Base-by-base conservation (phyloP, 2,329 filamentous ascomycete genomes). In the Venturia asperata region DNA sequence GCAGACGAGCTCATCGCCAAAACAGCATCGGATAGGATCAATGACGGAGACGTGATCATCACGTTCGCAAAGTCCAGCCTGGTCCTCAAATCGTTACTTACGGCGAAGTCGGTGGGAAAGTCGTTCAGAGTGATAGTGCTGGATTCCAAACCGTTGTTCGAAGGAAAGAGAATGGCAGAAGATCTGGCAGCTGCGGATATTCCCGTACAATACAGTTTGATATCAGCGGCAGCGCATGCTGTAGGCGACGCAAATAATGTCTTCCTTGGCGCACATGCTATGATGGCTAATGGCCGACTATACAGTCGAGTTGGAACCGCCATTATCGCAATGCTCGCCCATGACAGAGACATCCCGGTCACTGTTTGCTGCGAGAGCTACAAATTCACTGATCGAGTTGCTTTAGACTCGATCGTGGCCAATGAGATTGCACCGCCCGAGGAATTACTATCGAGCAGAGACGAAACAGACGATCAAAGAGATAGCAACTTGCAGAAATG, bases 261-360 rank as follows among this genome's bases (percentile, higher is more conserved):
- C 11, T 84, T 97, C 63, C 81, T 99, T 1, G 92, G 92, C 15
- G 92, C 92, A 5, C 92, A 97, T 74, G 90, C 91, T 47, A 94
- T 99, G 86, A 94, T 96, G 78, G 92, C 90, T 70, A 97, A 97
- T 76, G 94, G 94, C 9, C 85, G 90, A 42, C 83, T 99, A 70
- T 96, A 95, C 76, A 93, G 90, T 5, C 86, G 92, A 24, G 86
- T 91, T 11, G 94, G 94, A 67, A 96, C 92, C 3, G 91, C 90
- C 30, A 85, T 94, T 66, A 84, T 97, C 11, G 92, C 93, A 21
- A 89, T 94, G 80, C 86, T 89, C 52, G 93, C 92, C 6, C 85
- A 87, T 63, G 85, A 89, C 65, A 81, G 86, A 24, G 87, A 88
- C 66, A 85, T 92, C 45, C 89, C 90, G 0, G 91, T 97, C 66